Evolutionary conservation across 768 basidiomycete genomes (phyloP).

Genomic region (Amanita fuliginea): DNA sequence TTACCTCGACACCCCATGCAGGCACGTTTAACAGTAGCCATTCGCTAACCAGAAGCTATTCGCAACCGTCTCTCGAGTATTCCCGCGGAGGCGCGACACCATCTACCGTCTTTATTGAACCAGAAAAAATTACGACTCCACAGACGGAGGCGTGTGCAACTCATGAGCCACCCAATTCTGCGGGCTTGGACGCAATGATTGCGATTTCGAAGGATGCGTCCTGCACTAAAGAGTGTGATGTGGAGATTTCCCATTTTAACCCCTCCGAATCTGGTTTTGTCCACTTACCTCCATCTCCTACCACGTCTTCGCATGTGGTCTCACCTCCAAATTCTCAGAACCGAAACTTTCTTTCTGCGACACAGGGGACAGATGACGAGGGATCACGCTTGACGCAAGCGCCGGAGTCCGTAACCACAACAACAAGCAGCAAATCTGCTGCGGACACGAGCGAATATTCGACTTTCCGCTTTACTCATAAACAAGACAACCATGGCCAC

Average conservation of each 20-base stretch:
- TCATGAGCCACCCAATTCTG: neutral
- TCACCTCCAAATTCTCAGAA: neutral
- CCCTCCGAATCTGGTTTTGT: slow-evolving; percentile 30
- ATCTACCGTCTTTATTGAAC: neutral
- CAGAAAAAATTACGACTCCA: too few relatives aligned
- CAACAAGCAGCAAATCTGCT: neutral
- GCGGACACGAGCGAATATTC: slow-evolving; percentile 14
- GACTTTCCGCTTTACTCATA: slow-evolving; percentile 57
- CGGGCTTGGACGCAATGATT: too few relatives aligned
- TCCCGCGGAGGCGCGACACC: neutral
- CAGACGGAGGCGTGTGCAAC: too few relatives aligned
- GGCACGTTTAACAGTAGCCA: neutral
- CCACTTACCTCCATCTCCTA: slow-evolving; percentile 25
- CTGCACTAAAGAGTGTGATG: slow-evolving; percentile 1
- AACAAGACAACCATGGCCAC: slow-evolving; percentile 52
- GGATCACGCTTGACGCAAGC: neutral
- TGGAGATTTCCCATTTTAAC: slow-evolving; percentile 20
- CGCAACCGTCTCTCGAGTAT: neutral
- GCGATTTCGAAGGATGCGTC: too few relatives aligned
- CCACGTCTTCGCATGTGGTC: neutral
- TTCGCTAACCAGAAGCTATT: neutral
- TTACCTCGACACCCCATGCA: neutral
- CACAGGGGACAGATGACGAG: neutral
- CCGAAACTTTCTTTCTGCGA: neutral
- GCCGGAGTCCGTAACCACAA: neutral